phyloP scores from a whole-genome alignment of 176 grass and related monocot species.

The Musa acuminata region DNA sequence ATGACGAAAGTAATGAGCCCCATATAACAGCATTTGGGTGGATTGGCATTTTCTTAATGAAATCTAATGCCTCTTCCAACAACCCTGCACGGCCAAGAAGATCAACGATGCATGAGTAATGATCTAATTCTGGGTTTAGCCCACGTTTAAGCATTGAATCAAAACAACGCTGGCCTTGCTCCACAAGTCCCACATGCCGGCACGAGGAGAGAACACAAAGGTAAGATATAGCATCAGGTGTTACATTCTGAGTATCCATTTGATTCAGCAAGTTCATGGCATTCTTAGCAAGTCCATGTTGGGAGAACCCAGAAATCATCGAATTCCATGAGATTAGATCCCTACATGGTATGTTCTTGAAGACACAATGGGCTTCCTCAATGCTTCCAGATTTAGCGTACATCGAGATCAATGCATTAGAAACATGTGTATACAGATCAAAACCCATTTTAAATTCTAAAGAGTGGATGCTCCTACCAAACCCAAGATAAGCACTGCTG shows the following conservation, averaged over 20 bases:
- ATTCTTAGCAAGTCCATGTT: conserved; percentile 18
- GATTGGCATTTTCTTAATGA: conserved; percentile 21
- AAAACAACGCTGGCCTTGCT: conserved; percentile 18
- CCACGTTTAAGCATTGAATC: conserved; percentile 15
- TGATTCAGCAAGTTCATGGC: conserved; percentile 17
- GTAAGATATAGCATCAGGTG: conserved; percentile 18
- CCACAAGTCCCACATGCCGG: conserved; percentile 24
- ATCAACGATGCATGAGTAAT: conserved; percentile 24
- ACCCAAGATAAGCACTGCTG: conserved; percentile 31
- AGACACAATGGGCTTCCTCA: conserved; percentile 12
- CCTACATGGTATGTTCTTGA: conserved; percentile 10
- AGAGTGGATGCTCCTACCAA: conserved; percentile 51
- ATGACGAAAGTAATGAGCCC: conserved; percentile 22
- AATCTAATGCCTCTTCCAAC: conserved; percentile 21
- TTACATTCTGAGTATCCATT: conserved; percentile 10
- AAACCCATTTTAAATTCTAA: conserved; percentile 50
- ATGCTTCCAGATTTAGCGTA: conserved; percentile 20
- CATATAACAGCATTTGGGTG: conserved; percentile 25
- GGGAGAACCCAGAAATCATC: conserved; percentile 15
- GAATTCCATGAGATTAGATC: conserved; percentile 16
- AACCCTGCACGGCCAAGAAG: conserved; percentile 23
- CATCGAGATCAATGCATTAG: conserved; percentile 40
- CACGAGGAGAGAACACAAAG: conserved; percentile 27
- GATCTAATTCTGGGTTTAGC: conserved; percentile 23
- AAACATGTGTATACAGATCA: conserved; percentile 37